These are phyloP conservation scores for Psilocybe azurescens DNA, from an alignment of 768 basidiomycete genomes.

Conservation along the genomic window DNA sequence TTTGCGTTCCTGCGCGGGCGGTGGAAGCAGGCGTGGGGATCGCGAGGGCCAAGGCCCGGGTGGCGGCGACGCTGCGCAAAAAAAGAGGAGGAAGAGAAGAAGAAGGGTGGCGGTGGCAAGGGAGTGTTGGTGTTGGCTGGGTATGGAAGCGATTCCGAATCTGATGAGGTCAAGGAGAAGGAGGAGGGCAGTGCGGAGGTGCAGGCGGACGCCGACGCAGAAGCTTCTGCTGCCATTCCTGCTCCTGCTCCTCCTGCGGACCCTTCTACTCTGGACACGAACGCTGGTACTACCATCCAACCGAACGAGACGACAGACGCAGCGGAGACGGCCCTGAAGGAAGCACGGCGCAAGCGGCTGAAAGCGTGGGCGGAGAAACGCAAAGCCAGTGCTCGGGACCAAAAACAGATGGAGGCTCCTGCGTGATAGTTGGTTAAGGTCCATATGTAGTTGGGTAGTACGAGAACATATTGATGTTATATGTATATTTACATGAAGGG, in stretches of 20 bases:
- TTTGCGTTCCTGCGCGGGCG: conserved; percentile 85
- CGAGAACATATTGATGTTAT: too few species aligned
- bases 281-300: background rate
- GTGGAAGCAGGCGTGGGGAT: conserved; percentile 70
- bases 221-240: background rate
- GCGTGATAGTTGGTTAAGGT: too few species aligned
- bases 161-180: conserved; percentile 31
- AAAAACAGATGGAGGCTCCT: too few species aligned
- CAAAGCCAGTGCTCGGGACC: conserved; percentile 24
- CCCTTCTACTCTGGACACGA: background rate
- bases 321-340: conserved; percentile 37
- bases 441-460: too few species aligned
- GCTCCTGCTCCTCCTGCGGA: background rate
- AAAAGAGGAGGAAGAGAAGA: conserved; percentile 24
- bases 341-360: conserved; percentile 58
- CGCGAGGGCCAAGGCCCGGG: conserved; percentile 52
- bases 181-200: conserved; percentile 19
- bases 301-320: background rate
- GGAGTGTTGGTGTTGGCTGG: conserved; percentile 58
- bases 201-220: background rate
- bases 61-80: conserved; percentile 25
- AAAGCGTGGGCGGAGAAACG: conserved; percentile 64
- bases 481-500: too few species aligned
- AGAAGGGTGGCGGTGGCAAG: conserved; percentile 12
- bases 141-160: conserved; percentile 53